These are phyloP conservation scores for Moesziomyces sp. DNA, from an alignment of 1,284 basidiomycete genomes.

Conservation along the genomic window DNA sequence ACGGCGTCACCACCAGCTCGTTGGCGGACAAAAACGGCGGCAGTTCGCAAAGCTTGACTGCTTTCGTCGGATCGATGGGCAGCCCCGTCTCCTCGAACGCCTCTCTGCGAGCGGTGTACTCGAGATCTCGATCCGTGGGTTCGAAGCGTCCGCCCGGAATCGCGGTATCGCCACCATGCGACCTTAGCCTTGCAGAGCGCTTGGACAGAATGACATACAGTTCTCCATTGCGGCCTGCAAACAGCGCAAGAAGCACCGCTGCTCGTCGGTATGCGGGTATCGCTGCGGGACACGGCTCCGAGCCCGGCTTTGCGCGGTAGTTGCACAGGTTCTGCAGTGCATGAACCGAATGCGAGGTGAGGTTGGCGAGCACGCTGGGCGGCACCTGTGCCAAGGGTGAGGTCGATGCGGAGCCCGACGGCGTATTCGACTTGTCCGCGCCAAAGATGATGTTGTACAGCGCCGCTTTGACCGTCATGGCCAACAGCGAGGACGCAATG, in stretches of 20 bases:
- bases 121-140: constrained; percentile 51
- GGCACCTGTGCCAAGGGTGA: constrained; percentile 11
- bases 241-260: constrained; percentile 59
- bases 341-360: constrained; percentile 34
- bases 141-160: constrained; percentile 64
- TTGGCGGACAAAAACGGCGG: constrained; percentile 62
- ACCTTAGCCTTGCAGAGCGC: constrained; percentile 42
- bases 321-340: constrained; percentile 42
- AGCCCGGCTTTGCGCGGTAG: constrained; percentile 25
- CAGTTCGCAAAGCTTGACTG: constrained; percentile 57
- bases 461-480: constrained; percentile 35
- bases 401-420: constrained; percentile 4
- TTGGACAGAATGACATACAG: constrained; percentile 62
- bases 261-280: constrained; percentile 63
- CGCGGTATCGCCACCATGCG: constrained; percentile 64
- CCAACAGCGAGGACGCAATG: background rate
- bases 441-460: constrained; percentile 40
- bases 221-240: constrained; percentile 55
- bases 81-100: constrained; percentile 66
- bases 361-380: constrained; percentile 10
- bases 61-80: constrained; percentile 36
- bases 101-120: constrained; percentile 60
- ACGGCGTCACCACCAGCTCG: constrained; percentile 64
- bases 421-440: constrained; percentile 7
- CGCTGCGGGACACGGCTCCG: constrained; percentile 51